Conservation (phyloP, 225 moss, liverwort and hornwort species). For the Marchantia paleacea region DNA sequence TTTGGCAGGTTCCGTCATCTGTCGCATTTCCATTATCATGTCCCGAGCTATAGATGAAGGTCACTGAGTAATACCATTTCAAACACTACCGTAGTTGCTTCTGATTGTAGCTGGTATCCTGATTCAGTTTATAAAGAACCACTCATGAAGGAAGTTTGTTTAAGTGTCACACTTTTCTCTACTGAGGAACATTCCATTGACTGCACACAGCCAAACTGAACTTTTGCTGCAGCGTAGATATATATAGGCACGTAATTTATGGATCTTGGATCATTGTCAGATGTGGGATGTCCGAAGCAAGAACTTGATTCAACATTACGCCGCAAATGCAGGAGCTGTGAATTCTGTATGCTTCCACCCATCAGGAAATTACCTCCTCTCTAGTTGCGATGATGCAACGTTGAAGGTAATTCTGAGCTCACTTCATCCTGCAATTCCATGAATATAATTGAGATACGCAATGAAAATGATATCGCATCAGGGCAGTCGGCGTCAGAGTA, state of each 20-base stretch:
- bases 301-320: conserved; percentile 89
- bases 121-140: too few relatives aligned
- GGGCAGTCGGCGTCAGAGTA: too few relatives aligned
- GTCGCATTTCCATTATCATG: too few relatives aligned
- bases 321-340: conserved; percentile 42
- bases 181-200: background rate
- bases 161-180: too few relatives aligned
- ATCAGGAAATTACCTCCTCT: conserved; percentile 89
- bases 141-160: too few relatives aligned
- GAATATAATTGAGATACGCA: conserved; percentile 24
- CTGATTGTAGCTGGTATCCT: too few relatives aligned
- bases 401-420: conserved; percentile 43
- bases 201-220: background rate
- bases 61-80: too few relatives aligned
- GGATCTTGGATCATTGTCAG: conserved; percentile 26
- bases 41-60: too few relatives aligned
- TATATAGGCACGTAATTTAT: background rate
- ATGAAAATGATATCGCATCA: conserved; percentile 1
- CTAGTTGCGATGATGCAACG: conserved; percentile 86
- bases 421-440: background rate
- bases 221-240: background rate
- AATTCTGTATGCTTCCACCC: conserved; percentile 84
- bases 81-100: too few relatives aligned
- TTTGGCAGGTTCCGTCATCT: too few relatives aligned
- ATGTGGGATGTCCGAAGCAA: conserved; percentile 90